These are phyloP conservation scores for Histomonas meleagridis DNA, from an alignment of 208 protist species.

Conservation along the genomic window DNA sequence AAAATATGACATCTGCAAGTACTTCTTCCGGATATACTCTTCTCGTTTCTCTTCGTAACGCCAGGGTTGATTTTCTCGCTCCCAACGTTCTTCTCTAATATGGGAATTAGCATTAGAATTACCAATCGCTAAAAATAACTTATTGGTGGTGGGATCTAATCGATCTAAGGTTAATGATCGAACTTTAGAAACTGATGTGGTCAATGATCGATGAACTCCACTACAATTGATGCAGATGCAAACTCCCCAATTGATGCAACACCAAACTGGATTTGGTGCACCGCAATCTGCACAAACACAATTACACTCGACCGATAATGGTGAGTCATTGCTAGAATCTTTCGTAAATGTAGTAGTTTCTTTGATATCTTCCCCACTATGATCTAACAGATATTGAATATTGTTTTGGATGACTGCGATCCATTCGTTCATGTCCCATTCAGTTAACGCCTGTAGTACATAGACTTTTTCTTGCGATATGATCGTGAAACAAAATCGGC, in stretches of 20 bases:
- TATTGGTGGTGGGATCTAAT: not conserved
- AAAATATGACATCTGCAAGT: not conserved
- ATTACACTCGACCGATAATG: not conserved
- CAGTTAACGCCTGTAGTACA: not conserved
- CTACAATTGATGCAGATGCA: conserved; percentile 35
- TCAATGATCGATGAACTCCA: not conserved
- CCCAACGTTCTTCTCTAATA: not conserved
- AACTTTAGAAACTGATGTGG: not conserved
- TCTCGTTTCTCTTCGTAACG: not conserved
- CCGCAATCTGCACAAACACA: conserved; percentile 30
- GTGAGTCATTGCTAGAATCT: not conserved
- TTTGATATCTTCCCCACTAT: too few relatives aligned
- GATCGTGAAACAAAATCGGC: not conserved
- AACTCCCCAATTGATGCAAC: conserved; percentile 22
- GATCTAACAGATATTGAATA: conserved; percentile 21
- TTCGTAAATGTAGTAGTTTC: too few relatives aligned
- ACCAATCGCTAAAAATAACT: not conserved
- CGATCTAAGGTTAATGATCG: not conserved
- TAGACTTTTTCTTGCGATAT: not conserved
- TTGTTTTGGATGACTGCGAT: conserved; percentile 9
- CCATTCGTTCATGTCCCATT: conserved; percentile 19
- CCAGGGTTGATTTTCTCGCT: conserved; percentile 32
- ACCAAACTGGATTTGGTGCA: not conserved
- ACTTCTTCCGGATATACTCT: not conserved
- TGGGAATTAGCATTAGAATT: not conserved